Conservation (phyloP, 2,329 filamentous ascomycete genomes). For the Colletotrichum lini region DNA sequence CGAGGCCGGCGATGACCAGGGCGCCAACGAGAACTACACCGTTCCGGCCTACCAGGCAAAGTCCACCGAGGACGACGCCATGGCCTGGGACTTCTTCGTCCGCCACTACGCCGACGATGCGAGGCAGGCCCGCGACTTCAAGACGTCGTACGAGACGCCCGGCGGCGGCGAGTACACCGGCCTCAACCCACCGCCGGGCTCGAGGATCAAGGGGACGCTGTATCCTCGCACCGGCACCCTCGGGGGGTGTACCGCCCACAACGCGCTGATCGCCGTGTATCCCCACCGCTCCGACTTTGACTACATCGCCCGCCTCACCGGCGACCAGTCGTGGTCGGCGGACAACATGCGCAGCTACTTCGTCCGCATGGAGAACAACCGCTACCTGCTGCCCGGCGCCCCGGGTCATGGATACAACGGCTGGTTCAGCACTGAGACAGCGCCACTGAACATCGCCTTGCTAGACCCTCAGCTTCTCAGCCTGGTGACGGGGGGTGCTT, state of each 20-base stretch:
- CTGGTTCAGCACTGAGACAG: slow-evolving; percentile 67
- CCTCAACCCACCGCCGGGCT: slow-evolving; percentile 65
- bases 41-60: slow-evolving; percentile 68
- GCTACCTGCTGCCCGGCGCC: slow-evolving; percentile 60
- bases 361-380: slow-evolving; percentile 65
- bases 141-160: slow-evolving; percentile 69
- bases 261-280: slow-evolving; percentile 67
- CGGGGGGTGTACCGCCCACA: slow-evolving; percentile 71
- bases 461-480: slow-evolving; percentile 68
- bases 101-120: slow-evolving; percentile 70
- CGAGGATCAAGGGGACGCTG: slow-evolving; percentile 66
- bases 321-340: slow-evolving; percentile 68
- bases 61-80: slow-evolving; percentile 68
- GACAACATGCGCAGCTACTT: slow-evolving; percentile 72
- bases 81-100: slow-evolving; percentile 76
- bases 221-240: slow-evolving; percentile 72
- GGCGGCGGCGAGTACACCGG: slow-evolving; percentile 68
- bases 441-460: slow-evolving; percentile 65
- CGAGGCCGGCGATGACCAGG: slow-evolving; percentile 72
- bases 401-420: slow-evolving; percentile 67
- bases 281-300: slow-evolving; percentile 69
- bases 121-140: slow-evolving; percentile 68
- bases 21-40: slow-evolving; percentile 61
- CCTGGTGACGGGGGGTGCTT: slow-evolving; percentile 64
- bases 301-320: slow-evolving; percentile 66